phyloP scores from a whole-genome alignment of 345 rosid species.

The Populus tremula region DNA sequence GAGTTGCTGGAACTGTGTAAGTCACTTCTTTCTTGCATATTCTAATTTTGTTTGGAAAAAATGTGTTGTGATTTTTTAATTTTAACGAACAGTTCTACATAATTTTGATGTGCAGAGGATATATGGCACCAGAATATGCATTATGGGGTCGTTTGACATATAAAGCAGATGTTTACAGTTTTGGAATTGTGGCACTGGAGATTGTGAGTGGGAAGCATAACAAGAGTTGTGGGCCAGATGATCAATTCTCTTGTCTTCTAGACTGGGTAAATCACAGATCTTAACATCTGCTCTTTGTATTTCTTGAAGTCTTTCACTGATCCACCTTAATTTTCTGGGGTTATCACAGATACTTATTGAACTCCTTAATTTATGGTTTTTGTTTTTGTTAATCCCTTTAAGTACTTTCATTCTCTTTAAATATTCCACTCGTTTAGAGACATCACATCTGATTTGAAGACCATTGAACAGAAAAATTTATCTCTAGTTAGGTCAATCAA shows the following conservation, averaged over 20 bases:
- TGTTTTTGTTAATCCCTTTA: not conserved
- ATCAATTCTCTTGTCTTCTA: conserved; percentile 15
- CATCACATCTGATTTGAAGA: not conserved
- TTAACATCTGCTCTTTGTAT: not conserved
- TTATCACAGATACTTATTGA: not conserved
- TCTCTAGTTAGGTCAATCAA: not conserved
- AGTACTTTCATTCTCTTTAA: not conserved
- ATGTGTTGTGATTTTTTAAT: no score
- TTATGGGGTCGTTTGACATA: conserved; percentile 24
- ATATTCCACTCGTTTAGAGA: not conserved
- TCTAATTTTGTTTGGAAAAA: not conserved
- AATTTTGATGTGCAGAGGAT: conserved; percentile 16
- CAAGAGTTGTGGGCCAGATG: conserved; percentile 2
- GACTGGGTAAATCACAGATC: conserved; percentile 22
- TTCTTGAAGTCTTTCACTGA: not conserved
- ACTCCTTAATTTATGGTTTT: not conserved
- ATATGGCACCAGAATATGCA: conserved; percentile 33
- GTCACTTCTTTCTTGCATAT: not conserved
- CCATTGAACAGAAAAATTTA: not conserved
- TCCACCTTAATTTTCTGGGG: not conserved
- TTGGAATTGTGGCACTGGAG: conserved; percentile 23
- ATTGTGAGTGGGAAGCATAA: conserved; percentile 21
- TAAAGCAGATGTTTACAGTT: conserved; percentile 30
- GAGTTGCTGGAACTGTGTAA: conserved; percentile 22
- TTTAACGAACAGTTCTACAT: no score